Base-by-base conservation (phyloP, 2,329 filamentous ascomycete species). In the Cadophora gregata region DNA sequence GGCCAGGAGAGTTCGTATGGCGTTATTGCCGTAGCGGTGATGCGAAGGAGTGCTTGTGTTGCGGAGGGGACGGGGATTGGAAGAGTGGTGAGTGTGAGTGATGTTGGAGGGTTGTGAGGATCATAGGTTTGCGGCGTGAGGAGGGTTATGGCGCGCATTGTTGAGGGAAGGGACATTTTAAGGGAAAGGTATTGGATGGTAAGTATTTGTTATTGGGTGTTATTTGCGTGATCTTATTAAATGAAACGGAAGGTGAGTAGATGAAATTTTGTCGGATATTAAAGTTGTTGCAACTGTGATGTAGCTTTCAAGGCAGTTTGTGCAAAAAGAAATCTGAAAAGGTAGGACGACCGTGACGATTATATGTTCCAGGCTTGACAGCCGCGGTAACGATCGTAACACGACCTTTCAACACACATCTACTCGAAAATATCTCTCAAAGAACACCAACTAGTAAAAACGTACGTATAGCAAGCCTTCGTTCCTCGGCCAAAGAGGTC, bases 1-100 rank as follows among this genome's bases (percentile, higher is more conserved):
- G 59, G 55, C 65, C 68, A 67, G 16, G 68, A 59, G 10, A 69
- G 65, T 51, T 69, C 68, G 38, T 66, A 64, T n/a, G 68, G 68
- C 8, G 65, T 66, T 21, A 69, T 66, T 14, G 59, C 31, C 12
- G 59, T 48, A 10, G 65, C 68, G 55, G 63, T 53, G 33, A 69
- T 59, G 36, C 48, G 51, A 56, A 69, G 48, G 25, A 69, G 65
- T 38, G 53, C 51, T 66, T 69, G 67, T 14, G 59, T 55, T 12
- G 24, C 14, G 8, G 47, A 24, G 10, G 63, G 58, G 19, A n/a
- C 29, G 12, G 56, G 63, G 5, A 33, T 12, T 14, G 56, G 47
- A 24, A 29, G 42, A 24, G 55, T 27, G 48, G 45, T 63, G 45
- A 61, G 47, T 12, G 33, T 53, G 19, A 65, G 60, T 24, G 33